These are phyloP conservation scores for Oryza glaberrima DNA, from an alignment of 176 grass and related monocot species.

Conservation along the genomic window DNA sequence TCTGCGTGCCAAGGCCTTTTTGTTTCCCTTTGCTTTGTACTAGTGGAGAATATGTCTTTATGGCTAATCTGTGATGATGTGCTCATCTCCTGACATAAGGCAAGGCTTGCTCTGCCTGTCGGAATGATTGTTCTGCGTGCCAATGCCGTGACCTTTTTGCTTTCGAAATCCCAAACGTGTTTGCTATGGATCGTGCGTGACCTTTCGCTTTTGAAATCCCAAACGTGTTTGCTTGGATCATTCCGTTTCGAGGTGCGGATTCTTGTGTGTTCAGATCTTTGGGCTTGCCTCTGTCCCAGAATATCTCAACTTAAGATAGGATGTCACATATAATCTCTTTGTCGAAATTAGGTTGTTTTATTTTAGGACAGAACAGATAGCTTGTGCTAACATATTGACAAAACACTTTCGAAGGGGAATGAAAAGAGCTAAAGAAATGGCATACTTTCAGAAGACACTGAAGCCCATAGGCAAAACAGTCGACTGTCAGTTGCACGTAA, in stretches of 20 bases:
- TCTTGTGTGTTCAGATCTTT: background rate
- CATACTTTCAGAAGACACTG: background rate
- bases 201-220: background rate
- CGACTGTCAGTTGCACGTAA: background rate
- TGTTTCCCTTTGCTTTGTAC: conserved; percentile 3
- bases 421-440: background rate
- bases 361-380: too few species aligned
- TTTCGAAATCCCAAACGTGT: background rate
- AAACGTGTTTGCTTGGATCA: background rate
- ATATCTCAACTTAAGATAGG: too few species aligned
- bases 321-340: too few species aligned
- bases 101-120: background rate
- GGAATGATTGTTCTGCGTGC: conserved; percentile 26
- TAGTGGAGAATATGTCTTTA: conserved; percentile 2
- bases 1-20: background rate
- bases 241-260: background rate
- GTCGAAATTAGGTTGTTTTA: too few species aligned
- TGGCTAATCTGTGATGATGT: conserved; percentile 16
- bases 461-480: background rate
- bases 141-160: background rate
- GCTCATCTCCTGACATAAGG: background rate
- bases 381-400: too few species aligned
- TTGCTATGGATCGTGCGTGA: background rate
- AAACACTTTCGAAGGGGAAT: background rate
- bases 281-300: too few species aligned